Percentiles rank a stretch among this genome's conserved stretches.
Evolutionary conservation across 768 basidiomycete species (phyloP).

Genomic region (Calocybe cyanea): DNA sequence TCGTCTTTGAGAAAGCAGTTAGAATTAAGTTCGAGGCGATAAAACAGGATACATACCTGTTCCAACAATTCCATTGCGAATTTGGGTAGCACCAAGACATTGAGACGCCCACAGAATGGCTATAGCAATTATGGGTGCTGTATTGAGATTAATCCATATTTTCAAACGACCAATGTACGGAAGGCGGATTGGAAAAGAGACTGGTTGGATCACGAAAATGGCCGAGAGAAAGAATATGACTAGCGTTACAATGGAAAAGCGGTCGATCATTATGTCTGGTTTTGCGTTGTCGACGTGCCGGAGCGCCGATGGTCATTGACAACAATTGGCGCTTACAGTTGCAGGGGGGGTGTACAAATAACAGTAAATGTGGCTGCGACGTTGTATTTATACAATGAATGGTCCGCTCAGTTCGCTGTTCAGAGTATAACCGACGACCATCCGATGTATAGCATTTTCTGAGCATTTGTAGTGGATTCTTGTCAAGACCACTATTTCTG

Average conservation of each 20-base stretch:
- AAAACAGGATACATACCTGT: slow-evolving; percentile 22
- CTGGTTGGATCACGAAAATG: slow-evolving; percentile 40
- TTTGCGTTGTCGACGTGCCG: neutral
- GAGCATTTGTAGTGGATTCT: too few species aligned
- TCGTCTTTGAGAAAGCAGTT: slow-evolving; percentile 39
- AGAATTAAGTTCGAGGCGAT: slow-evolving; percentile 6
- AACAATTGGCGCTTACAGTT: too few species aligned
- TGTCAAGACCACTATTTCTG: too few species aligned
- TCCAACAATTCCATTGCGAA: slow-evolving; percentile 74
- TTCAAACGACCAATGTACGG: slow-evolving; percentile 21
- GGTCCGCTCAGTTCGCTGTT: too few species aligned
- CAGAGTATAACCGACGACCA: too few species aligned
- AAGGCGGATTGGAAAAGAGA: slow-evolving; percentile 29
- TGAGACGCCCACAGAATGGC: slow-evolving; percentile 47
- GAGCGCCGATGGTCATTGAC: neutral
- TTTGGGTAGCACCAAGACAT: slow-evolving; percentile 39
- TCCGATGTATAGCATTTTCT: too few species aligned
- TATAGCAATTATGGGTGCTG: slow-evolving; percentile 47
- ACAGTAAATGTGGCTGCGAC: neutral
- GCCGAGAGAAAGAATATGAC: slow-evolving; percentile 46
- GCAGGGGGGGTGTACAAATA: neutral
- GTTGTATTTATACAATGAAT: too few species aligned
- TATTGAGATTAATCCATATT: slow-evolving; percentile 30
- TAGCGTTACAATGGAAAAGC: slow-evolving; percentile 43
- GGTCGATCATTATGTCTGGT: slow-evolving; percentile 28